A percentile compares a stretch with the other conserved stretches of the same genome.
Conservation (phyloP, 179 eudicot genomes). For the Heliamphora pulchella region DNA sequence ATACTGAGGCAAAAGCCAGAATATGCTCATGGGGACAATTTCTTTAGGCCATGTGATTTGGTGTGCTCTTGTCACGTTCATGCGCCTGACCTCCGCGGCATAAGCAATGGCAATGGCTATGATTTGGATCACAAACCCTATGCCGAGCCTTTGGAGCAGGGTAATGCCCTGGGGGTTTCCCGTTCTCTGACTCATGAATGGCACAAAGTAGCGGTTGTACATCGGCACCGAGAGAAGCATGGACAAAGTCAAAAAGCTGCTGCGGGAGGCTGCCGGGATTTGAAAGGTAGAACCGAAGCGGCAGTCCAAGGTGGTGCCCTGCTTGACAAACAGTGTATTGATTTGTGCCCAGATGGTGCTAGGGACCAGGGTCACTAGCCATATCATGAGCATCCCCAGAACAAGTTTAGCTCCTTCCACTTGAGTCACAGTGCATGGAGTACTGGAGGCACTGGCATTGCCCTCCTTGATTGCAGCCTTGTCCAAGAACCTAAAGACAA, state of each 20-base stretch:
- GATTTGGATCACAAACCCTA: constrained; percentile 58
- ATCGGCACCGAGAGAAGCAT: constrained; percentile 60
- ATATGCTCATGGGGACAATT: constrained; percentile 57
- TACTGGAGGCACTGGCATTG: constrained; percentile 18
- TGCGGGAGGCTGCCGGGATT: constrained; percentile 74
- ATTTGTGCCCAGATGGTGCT: constrained; percentile 86
- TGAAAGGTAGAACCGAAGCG: constrained; percentile 40
- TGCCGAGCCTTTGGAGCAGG: constrained; percentile 56
- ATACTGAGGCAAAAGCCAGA: constrained; percentile 66
- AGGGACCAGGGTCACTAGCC: constrained; percentile 62
- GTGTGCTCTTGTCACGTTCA: constrained; percentile 39
- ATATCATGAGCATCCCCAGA: constrained; percentile 59
- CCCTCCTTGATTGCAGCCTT: constrained; percentile 56
- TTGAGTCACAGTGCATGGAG: constrained; percentile 66
- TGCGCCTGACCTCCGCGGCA: constrained; percentile 45
- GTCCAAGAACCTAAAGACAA: constrained; percentile 52
- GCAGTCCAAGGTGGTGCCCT: constrained; percentile 73
- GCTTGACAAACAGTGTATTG: constrained; percentile 75
- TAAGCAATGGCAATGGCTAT: constrained; percentile 57
- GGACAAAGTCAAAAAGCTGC: constrained; percentile 61
- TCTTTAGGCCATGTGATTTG: constrained; percentile 27
- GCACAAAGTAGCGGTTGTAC: constrained; percentile 69
- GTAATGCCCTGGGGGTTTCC: constrained; percentile 72
- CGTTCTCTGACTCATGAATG: constrained; percentile 48
- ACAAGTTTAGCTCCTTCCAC: constrained; percentile 66